Percentiles rank a stretch among this genome's conserved stretches.
phyloP scores from a whole-genome alignment of 2,329 filamentous ascomycete species.

The Fusarium sp. region DNA sequence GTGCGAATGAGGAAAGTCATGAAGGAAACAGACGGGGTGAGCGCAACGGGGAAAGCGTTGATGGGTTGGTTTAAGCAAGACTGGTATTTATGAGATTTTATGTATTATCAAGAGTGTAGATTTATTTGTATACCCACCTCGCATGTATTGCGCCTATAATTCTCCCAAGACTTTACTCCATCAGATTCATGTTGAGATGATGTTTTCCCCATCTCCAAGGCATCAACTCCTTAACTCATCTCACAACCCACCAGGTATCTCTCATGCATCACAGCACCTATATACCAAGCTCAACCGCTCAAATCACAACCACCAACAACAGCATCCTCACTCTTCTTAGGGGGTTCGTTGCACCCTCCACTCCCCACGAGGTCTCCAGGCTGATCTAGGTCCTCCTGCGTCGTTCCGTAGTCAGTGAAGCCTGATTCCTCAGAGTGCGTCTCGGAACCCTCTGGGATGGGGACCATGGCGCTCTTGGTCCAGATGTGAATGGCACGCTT shows the following conservation, averaged over 20 bases:
- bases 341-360: conserved; percentile 43
- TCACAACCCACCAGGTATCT: conserved; percentile 19
- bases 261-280: neutral
- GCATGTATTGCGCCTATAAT: conserved; percentile 26
- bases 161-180: conserved; percentile 5
- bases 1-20: conserved; percentile 1
- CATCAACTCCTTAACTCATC: conserved; percentile 13
- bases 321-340: neutral
- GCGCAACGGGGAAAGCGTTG: neutral
- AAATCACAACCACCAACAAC: conserved; percentile 10
- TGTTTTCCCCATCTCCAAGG: neutral
- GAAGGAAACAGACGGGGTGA: neutral
- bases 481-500: conserved; percentile 73
- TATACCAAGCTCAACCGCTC: conserved; percentile 8
- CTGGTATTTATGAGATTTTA: neutral
- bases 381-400: conserved; percentile 62
- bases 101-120: neutral
- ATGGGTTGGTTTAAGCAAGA: neutral
- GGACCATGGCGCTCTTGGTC: conserved; percentile 75
- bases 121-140: conserved; percentile 5
- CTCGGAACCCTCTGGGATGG: conserved; percentile 74
- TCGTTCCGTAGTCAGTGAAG: conserved; percentile 56
- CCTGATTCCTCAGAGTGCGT: conserved; percentile 65
- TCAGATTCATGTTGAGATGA: neutral
- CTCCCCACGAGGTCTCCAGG: conserved; percentile 54